phyloP scores from a whole-genome alignment of 2,329 filamentous ascomycete genomes.

The Metarhizium album region DNA sequence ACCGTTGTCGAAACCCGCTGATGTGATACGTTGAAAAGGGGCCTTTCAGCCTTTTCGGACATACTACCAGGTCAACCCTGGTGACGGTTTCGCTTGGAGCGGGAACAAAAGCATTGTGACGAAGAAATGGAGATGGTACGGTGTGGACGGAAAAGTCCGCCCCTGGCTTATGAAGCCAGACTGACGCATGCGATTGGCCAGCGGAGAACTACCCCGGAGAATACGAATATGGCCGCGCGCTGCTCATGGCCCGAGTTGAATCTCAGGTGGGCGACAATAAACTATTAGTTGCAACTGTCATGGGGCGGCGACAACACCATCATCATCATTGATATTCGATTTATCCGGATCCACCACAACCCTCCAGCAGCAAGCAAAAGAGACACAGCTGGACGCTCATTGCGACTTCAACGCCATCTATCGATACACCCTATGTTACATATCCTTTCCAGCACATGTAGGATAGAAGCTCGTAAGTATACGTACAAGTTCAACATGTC shows the following conservation, averaged over 20 bases:
- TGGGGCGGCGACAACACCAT: neutral
- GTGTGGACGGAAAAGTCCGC: constrained; percentile 8
- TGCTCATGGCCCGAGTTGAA: neutral
- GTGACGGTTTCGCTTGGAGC: constrained; percentile 8
- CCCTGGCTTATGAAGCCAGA: constrained; percentile 2
- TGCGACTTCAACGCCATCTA: constrained; percentile 5
- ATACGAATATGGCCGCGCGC: constrained; percentile 4
- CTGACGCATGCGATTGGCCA: constrained; percentile 7
- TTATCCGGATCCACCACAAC: neutral
- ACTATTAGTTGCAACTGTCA: too few species aligned
- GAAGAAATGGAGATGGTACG: neutral
- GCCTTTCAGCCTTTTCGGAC: neutral
- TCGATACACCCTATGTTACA: constrained; percentile 8
- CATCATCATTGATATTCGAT: neutral
- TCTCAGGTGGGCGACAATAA: too few species aligned
- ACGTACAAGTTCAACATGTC: constrained; percentile 5
- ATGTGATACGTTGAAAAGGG: neutral
- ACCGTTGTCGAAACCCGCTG: neutral
- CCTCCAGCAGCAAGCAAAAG: neutral
- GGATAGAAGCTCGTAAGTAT: constrained; percentile 7
- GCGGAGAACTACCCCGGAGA: constrained; percentile 1
- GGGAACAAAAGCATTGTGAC: neutral
- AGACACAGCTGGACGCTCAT: constrained; percentile 1
- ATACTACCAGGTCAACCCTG: constrained; percentile 9
- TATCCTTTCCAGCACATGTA: neutral